Base-by-base conservation (phyloP, 768 basidiomycete genomes). In the Russula dissimulans region DNA sequence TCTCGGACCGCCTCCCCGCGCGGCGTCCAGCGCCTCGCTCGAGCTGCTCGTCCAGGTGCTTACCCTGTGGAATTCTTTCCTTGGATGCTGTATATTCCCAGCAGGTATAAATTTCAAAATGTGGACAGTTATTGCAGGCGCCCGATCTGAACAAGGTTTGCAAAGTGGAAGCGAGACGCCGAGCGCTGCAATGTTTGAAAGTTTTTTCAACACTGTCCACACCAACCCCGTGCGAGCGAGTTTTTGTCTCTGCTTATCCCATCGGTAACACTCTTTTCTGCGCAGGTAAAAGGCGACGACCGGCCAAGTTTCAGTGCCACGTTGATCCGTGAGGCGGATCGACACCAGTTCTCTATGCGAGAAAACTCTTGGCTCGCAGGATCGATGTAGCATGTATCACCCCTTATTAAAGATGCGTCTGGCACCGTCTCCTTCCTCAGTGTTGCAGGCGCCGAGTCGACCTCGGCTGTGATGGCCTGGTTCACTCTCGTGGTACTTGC, bases 21-120 rank as follows among this genome's bases (percentile, higher is more conserved):
- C 22, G 22, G 22, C 17, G 41, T 64, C 8, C 44, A 15, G 6
- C 55, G 57, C 10, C 17, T 65, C 11, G 51, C 53, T 8, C 46
- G 49, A 3, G 57, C 62, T 11, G 39, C 64, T 18, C 42, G 36
- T 32, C 62, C 62, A 3, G 64, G 62, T 3, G 48, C 57, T 6
- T 39, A 64, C 22, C 38, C 59, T 14, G 39, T 41, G 39, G 39
- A 41, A 14, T 41, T 41, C 14, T 14, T 41, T 4, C 39, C 39
- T 4, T 41, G 39, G 39, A 15, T 41, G 39, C 1, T 41, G 39
- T 14, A 14, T 1, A 41, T 41, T 14, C 39, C 39, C 9, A 14
- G 39, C 39, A 41, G 39, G 39, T 41, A 12, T 2, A 12, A 41
- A 0, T 41, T 41, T 41, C 12, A 12, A 12, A 41, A 11, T 38